These are phyloP conservation scores for Aspergillus cejpii DNA, from an alignment of 2,329 filamentous ascomycete species.

Conservation along the genomic window DNA sequence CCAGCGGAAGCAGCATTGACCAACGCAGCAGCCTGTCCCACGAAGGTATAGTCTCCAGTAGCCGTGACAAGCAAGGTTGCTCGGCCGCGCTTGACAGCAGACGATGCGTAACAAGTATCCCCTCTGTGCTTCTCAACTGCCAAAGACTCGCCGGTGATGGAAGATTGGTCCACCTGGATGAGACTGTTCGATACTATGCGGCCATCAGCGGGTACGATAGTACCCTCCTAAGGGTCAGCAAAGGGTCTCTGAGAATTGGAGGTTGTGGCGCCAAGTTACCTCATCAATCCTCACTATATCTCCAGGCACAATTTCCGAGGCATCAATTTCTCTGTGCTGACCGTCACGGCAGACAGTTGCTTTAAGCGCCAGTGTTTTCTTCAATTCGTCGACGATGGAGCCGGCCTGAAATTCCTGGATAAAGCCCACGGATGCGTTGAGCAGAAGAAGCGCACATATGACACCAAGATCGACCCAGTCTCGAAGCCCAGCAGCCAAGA, in stretches of 20 bases:
- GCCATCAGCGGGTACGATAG: conserved; percentile 84
- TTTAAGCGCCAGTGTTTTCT: conserved; percentile 84
- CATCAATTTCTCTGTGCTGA: conserved; percentile 69
- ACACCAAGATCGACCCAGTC: conserved; percentile 94
- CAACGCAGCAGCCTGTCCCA: conserved; percentile 79
- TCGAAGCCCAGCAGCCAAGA: conserved; percentile 74
- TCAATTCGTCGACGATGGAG: conserved; percentile 83
- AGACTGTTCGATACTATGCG: conserved; percentile 76
- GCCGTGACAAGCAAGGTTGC: conserved; percentile 74
- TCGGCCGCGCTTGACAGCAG: conserved; percentile 83
- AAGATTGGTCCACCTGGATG: conserved; percentile 85
- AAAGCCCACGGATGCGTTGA: conserved; percentile 82
- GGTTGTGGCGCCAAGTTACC: conserved; percentile 28
- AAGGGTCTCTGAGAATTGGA: conserved; percentile 3
- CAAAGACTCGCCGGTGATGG: conserved; percentile 85
- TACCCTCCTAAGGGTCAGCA: conserved; percentile 49
- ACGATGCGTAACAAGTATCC: conserved; percentile 78
- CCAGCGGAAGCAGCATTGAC: conserved; percentile 69
- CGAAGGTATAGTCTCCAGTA: conserved; percentile 84
- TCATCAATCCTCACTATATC: conserved; percentile 87
- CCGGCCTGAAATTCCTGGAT: conserved; percentile 85
- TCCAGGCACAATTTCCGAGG: conserved; percentile 76
- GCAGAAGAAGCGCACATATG: conserved; percentile 72
- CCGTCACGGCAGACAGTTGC: conserved; percentile 80
- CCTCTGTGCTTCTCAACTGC: conserved; percentile 81